Base-by-base conservation (phyloP, 179 eudicot species). In the Beta corolliflora region DNA sequence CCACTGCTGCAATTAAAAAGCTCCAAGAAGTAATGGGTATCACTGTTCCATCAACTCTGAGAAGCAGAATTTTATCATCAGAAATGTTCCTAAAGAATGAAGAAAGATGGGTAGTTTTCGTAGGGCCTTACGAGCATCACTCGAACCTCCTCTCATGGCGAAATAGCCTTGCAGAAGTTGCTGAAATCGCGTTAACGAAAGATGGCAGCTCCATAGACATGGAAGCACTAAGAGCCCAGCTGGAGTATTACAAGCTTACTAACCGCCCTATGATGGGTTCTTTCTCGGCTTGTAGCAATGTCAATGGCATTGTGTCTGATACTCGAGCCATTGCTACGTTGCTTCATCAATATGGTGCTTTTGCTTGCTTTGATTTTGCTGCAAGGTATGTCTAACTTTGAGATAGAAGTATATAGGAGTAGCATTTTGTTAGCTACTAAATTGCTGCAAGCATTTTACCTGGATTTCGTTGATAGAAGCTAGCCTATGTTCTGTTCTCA, bases 111-210 rank as follows among this genome's bases (percentile, higher is more conserved):
- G 93, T 95, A 0, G 97, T 95, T 15, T 91, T 95, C 12, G 92
- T 95, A 0, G 99, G 99, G 7, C 98, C 99, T 5, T 88, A 86
- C 58, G 98, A 95, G 88, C 99, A 95, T 82, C 99, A 95, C 85
- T 93, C 99, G 6, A 95, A 95, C 89, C 82, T 93, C 52, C 95
- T 93, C 16, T 95, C 98, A 0, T 95, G 98, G 98, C 80, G 98
- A 36, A 88, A 90, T 31, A 95, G 97, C 87, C 82, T 95, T 15
- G 98, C 92, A 0, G 91, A 95, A 86, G 97, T 93, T 64, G 88
- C 92, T 12, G 97, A 95, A 89, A 89, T 95, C 10, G 90, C 93
- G 7, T 44, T 91, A 50, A 78, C 89, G 10, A 31, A 83, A 1
- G 84, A 88, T 50, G 94, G 75, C 5, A 68, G 93, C 0, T 71